Base-by-base conservation (phyloP, 2,329 filamentous ascomycete species). In the Beauveria varroae region DNA sequence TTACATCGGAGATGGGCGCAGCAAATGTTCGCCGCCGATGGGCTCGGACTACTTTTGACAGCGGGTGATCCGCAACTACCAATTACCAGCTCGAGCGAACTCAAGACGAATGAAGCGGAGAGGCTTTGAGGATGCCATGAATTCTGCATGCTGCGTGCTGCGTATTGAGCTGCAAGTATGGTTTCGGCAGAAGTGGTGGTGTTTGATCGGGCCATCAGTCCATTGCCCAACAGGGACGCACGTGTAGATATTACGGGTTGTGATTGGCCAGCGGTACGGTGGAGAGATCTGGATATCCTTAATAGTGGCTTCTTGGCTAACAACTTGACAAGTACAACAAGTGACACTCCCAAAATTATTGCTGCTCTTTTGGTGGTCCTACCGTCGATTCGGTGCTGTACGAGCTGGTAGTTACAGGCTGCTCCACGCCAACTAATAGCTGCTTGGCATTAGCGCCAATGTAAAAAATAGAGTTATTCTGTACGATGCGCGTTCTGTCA, bases 191-290 rank as follows among this genome's bases (percentile, higher is more conserved):
- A 8, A 5, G 41, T 22, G 22, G 53, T 44, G n/a, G 28, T 28
- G 54, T n/a, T 49, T 14, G 40, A 40, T 22, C 22, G 24, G 55
- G n/a, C 26, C 14, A 41, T 16, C 5, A n/a, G 22, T 16, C 18
- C 7, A 59, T 37, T 59, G 40, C 59, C 52, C 51, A 50, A 61
- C 22, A 44, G 34, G 52, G 59, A 54, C n/a, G 52, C 59, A 61
- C 59, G 59, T 61, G 59, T 49, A 34, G 3, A 18, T 18, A 3
- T 24, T 2, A 9, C 10, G 14, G 18, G n/a, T 3, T 6, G 10
- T 61, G 51, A 61, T 61, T 61, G 52, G 59, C 26, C 8, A 10
- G n/a, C 44, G 0, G 1, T 18, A 34, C 7, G 24, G 22, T 41
- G 24, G 28, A 12, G 20, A 28, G 47, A 59, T 53, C 57, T 59